Base-by-base conservation (phyloP, 768 basidiomycete species). In the Podaxis rugospora region DNA sequence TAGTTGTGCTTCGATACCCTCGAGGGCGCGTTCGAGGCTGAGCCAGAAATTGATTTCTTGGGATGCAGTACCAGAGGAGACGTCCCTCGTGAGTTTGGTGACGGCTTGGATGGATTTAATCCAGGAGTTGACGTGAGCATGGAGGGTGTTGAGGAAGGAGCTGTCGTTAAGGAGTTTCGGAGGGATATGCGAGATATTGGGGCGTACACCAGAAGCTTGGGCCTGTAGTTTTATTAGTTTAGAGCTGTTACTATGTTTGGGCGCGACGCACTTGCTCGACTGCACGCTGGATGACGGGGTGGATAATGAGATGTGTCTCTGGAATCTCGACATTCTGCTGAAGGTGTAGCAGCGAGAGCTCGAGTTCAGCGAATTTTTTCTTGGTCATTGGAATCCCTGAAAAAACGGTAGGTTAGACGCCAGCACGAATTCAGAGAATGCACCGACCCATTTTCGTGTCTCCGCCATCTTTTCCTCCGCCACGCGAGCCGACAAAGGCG, bases 11-110 rank as follows among this genome's bases (percentile, higher is more conserved):
- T 98, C 95, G 68, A 98, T 98, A 0, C 85, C 90, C 68, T 98
- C 97, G 64, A 99, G 73, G 5, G 95, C 95, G 47, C 92, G 80
- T 71, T 99, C 97, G 72, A 99, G 81, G 71, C 89, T 92, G 23
- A 98, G 79, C 97, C 97, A 98, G 69, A 99, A 98, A 73, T 98
- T 98, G 79, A 99, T 95, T 72, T 98, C 97, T 69, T 99, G 97
- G 0, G 93, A 95, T 1, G 97, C 96, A 0, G 96, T 98, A 1
- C 96, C 96, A 4, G 92, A 92, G 0, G 88, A 81, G 35, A 98
- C 96, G 67, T 98, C 96, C 23, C 97, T 81, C 1, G 86, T 88
- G n/a, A 99, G 84, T 71, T 96, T 97, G 5, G 97, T 98, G 54
- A 98, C 95, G 0, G 90, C 85, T 72, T 98, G 97, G 58, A 98